Evolutionary conservation across 768 basidiomycete genomes (phyloP).

Genomic region (Panaeolus cyanescens): DNA sequence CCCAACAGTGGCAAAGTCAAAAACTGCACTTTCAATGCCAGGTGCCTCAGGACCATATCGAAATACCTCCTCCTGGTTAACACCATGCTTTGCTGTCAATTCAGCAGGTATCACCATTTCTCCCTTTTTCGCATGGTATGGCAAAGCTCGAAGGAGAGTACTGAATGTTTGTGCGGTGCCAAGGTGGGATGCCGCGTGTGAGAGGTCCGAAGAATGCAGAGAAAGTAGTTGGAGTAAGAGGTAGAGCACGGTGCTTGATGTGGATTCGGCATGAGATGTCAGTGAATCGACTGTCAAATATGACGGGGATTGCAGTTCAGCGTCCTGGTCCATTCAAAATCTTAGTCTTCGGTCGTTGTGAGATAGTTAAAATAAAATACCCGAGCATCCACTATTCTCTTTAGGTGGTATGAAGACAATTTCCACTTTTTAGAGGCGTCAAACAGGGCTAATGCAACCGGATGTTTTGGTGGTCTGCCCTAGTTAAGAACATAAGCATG

Average conservation of each 20-base stretch:
- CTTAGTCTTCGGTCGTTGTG: conserved; percentile 7
- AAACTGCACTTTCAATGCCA: conserved; percentile 77
- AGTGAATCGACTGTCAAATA: conserved; percentile 71
- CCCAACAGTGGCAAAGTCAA: conserved; percentile 78
- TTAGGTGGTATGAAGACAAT: conserved; percentile 75
- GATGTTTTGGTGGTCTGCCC: conserved; percentile 79
- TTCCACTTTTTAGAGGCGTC: conserved; percentile 50
- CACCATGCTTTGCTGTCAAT: conserved; percentile 75
- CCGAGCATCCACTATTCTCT: conserved; percentile 82
- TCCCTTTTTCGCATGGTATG: conserved; percentile 74
- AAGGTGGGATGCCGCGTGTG: conserved; percentile 82
- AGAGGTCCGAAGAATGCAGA: conserved; percentile 52
- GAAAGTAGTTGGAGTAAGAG: conserved; percentile 69
- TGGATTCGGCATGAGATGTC: conserved; percentile 76
- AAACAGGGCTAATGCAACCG: conserved; percentile 74
- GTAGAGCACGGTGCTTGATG: conserved; percentile 78
- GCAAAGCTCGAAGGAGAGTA: conserved; percentile 74
- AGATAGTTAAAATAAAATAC: conserved; percentile 43
- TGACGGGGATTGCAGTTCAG: conserved; percentile 63
- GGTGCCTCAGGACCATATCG: conserved; percentile 52
- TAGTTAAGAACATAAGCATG: conserved; percentile 30
- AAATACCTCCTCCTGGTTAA: conserved; percentile 81
- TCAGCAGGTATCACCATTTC: conserved; percentile 80
- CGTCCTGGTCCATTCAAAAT: conserved; percentile 46
- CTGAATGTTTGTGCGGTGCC: conserved; percentile 72